Evolutionary conservation across 2,329 filamentous ascomycete species (phyloP).

Genomic region (Lachnellula suecica): DNA sequence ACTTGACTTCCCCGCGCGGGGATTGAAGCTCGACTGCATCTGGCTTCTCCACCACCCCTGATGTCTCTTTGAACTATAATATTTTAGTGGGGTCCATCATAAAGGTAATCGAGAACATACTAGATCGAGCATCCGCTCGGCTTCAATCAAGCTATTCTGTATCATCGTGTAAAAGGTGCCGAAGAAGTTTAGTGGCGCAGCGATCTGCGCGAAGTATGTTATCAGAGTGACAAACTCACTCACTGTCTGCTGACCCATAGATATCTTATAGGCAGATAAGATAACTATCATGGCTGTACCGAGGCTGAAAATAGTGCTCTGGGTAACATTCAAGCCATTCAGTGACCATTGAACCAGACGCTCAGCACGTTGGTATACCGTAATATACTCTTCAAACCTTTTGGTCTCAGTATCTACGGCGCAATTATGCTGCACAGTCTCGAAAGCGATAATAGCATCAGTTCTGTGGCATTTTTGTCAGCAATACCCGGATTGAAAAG

Average conservation of each 20-base stretch:
- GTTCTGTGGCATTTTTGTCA: constrained; percentile 1
- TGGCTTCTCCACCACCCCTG: constrained; percentile 5
- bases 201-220: constrained; percentile 8
- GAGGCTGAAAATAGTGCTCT: constrained; percentile 7
- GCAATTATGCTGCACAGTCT: constrained; percentile 9
- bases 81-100: constrained; percentile 3
- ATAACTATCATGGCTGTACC: constrained; percentile 5
- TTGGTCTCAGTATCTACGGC: constrained; percentile 5
- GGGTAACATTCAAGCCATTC: constrained; percentile 7
- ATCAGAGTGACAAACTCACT: constrained; percentile 7
- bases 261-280: constrained; percentile 10
- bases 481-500: constrained; percentile 1
- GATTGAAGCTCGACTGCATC: constrained; percentile 6
- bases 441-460: constrained; percentile 7
- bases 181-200: constrained; percentile 7
- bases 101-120: constrained; percentile 4
- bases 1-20: constrained; percentile 4
- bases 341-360: constrained; percentile 4
- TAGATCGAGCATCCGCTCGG: constrained; percentile 9
- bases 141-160: constrained; percentile 10
- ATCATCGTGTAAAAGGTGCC: constrained; percentile 8
- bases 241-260: constrained; percentile 5
- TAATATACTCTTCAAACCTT: constrained; percentile 6
- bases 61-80: constrained; percentile 9
- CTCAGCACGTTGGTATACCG: constrained; percentile 4